These are phyloP conservation scores for Suillus luteus DNA, from an alignment of 768 basidiomycete species.

Conservation along the genomic window DNA sequence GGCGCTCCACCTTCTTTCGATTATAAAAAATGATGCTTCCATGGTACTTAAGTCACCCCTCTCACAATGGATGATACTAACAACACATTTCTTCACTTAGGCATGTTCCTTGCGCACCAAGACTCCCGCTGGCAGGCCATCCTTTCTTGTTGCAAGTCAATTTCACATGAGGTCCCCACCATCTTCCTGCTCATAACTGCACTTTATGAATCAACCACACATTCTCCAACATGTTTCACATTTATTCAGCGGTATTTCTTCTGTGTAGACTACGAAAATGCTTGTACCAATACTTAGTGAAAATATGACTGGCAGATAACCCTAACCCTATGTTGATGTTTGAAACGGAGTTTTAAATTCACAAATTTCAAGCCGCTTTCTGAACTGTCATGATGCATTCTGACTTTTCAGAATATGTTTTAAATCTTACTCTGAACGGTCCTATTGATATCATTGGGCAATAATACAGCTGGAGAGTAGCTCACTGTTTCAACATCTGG, in stretches of 20 bases:
- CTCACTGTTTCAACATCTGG: constrained; percentile 86
- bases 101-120: not conserved
- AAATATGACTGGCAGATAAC: not conserved
- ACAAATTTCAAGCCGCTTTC: not conserved
- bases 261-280: not conserved
- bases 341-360: not conserved
- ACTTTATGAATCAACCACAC: not conserved
- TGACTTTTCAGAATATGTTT: not conserved
- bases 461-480: constrained; percentile 19
- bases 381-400: not conserved
- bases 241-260: not conserved
- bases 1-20: not conserved
- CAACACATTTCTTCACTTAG: not conserved
- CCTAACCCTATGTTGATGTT: not conserved
- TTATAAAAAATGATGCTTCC: not conserved
- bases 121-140: not conserved
- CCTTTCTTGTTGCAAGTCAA: too few relatives aligned
- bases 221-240: not conserved
- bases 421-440: not conserved
- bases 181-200: not conserved
- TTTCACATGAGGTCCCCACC: not conserved
- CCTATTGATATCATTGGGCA: too few relatives aligned
- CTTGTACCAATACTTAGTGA: not conserved
- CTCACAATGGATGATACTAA: not conserved
- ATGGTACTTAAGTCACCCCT: not conserved